These are phyloP conservation scores for Fusarium mexicanum DNA, from an alignment of 2,329 filamentous ascomycete species.

Conservation along the genomic window DNA sequence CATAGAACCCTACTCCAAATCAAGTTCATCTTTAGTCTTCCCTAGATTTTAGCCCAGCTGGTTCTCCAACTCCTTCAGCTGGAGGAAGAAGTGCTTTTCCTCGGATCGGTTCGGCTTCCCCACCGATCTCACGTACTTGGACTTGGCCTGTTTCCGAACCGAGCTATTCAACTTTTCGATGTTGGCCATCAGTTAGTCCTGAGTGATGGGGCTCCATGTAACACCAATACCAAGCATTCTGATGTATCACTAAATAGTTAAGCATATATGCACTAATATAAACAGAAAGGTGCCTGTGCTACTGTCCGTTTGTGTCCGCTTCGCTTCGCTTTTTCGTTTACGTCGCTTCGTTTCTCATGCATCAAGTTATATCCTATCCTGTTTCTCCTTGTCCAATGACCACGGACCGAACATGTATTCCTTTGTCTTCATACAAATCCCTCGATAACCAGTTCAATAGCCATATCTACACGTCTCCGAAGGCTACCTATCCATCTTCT, in stretches of 20 bases:
- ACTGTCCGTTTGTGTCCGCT: slow-evolving; percentile 5
- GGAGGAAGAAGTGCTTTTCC: not conserved
- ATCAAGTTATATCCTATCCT: slow-evolving; percentile 16
- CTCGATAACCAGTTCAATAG: slow-evolving; percentile 3
- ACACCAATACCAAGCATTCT: not conserved
- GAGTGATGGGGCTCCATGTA: not conserved
- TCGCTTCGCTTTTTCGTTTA: slow-evolving; percentile 15
- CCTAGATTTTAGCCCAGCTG: not conserved
- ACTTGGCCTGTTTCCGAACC: slow-evolving; percentile 7
- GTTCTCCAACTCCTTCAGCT: not conserved
- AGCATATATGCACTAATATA: not conserved
- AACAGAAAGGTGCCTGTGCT: not conserved
- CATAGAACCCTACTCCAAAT: not conserved
- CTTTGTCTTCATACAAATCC: slow-evolving; percentile 4
- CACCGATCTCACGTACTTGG: not conserved
- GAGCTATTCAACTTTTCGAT: not conserved
- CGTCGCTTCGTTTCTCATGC: slow-evolving; percentile 35
- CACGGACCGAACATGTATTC: not conserved
- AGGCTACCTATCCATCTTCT: slow-evolving; percentile 18
- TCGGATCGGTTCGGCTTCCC: slow-evolving; percentile 17
- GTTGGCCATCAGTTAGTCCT: not conserved
- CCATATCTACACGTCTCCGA: slow-evolving; percentile 7
- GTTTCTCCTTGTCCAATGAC: slow-evolving; percentile 7
- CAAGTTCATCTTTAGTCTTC: not conserved
- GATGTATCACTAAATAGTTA: not conserved